Evolutionary conservation across 352 stramenopile genomes (phyloP), one percentile per base, ranked within the genome.

Genomic region (Phytophthora vignae): DNA sequence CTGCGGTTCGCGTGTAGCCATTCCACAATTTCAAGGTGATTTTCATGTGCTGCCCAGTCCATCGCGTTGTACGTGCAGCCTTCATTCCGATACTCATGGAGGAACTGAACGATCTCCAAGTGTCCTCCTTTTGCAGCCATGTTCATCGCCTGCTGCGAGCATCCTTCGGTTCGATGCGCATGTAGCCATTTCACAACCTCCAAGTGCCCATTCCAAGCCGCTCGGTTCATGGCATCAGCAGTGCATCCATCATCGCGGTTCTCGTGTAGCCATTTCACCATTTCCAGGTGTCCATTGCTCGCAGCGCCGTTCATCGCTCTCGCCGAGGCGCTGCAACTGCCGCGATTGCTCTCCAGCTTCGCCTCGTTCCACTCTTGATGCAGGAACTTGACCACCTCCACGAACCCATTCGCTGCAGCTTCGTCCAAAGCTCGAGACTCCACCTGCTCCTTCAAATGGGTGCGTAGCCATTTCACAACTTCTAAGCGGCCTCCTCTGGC

Each of bases 61-160:
- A 83, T 80, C 33, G 76, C 76, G 4, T 74, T 76, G 22, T 78
- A 78, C 8, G 72, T 77, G 19, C 76, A 83, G 1, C 72, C 72
- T 74, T 75, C 76, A 15, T 10, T 67, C 1, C 76, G 59, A 11
- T 78, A 25, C 15, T 74, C 31, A 61, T 80, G 69, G 19, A 83
- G 59, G 38, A 74, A 83, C 58, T 70, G 60, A 1, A 82, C 64
- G 22, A 79, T 61, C 17, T 77, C 60, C 44, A 82, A 57, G 11
- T 79, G 56, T n/a, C 75, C 75, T 25, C 48, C 58, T 36, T 64
- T 72, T 9, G 74, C 62, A 19, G 74, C 74, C 44, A 67, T 71
- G n/a, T 81, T 78, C 67, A 81, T 79, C 25, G 74, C 74, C 38
- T 73, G 71, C 22, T 69, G 63, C 6, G 75, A 74, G 31, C 74